Evolutionary conservation across 371 early-diverging fungal genomes (phyloP).

Genomic region (Dichotomocladium elegans): DNA sequence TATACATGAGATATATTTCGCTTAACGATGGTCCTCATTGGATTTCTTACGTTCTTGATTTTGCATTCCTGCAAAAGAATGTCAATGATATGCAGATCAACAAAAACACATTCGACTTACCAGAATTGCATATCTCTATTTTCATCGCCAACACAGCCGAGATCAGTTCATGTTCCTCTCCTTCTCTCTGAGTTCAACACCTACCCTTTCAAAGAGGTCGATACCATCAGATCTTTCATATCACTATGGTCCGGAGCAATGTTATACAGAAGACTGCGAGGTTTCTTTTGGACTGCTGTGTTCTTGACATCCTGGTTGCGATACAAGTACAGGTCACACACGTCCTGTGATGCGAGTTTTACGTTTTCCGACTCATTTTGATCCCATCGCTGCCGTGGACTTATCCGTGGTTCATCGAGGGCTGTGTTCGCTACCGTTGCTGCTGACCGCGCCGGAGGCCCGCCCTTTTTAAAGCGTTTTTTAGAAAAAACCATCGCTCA

Average conservation of each 20-base stretch:
- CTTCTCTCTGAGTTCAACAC: neutral
- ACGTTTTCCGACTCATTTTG: neutral
- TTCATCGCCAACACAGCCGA: too few species aligned
- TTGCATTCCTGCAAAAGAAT: slow-evolving; percentile 11
- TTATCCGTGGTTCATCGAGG: too few species aligned
- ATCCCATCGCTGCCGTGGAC: too few species aligned
- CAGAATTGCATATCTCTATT: slow-evolving; percentile 30
- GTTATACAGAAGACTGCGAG: slow-evolving; percentile 29
- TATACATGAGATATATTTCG: neutral
- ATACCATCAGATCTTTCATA: slow-evolving; percentile 23
- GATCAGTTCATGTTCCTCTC: neutral
- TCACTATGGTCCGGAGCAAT: slow-evolving; percentile 8
- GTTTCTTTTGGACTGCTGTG: slow-evolving; percentile 16
- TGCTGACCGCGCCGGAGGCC: too few species aligned
- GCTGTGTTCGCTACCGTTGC: too few species aligned
- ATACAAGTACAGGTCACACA: slow-evolving; percentile 10
- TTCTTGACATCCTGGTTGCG: slow-evolving; percentile 7
- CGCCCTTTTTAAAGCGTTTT: too few species aligned
- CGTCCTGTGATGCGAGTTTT: slow-evolving; percentile 4
- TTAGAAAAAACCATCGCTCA: too few species aligned
- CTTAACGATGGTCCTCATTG: neutral
- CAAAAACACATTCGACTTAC: slow-evolving; percentile 9
- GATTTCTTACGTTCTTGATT: slow-evolving; percentile 7
- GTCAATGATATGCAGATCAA: neutral
- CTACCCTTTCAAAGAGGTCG: slow-evolving; percentile 29